A percentile compares a stretch with the other conserved stretches of the same genome.
Evolutionary conservation across 2,329 filamentous ascomycete genomes (phyloP).

Genomic region (Purpureocillium lavendulum): DNA sequence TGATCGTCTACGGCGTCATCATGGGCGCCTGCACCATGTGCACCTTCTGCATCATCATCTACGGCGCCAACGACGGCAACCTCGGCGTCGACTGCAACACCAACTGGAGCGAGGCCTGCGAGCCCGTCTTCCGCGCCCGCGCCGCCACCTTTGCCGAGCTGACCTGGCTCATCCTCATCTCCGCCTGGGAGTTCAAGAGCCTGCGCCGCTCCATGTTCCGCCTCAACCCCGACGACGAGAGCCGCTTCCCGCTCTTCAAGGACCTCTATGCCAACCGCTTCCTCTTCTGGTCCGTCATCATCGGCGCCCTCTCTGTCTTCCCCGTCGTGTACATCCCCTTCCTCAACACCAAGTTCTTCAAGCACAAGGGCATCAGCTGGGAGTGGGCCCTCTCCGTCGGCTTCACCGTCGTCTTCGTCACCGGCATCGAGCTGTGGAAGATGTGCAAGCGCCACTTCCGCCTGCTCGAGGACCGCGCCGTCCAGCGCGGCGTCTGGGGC

Average conservation of each 20-base stretch:
- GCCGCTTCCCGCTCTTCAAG: conserved; percentile 44
- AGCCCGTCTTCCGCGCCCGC: conserved; percentile 58
- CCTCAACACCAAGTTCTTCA: conserved; percentile 63
- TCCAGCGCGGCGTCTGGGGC: conserved; percentile 40
- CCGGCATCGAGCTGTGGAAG: conserved; percentile 66
- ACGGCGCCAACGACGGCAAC: conserved; percentile 44
- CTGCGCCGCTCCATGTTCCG: conserved; percentile 64
- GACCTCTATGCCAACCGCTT: conserved; percentile 65
- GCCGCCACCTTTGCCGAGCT: conserved; percentile 66
- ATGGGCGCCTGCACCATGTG: conserved; percentile 62
- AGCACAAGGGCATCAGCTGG: conserved; percentile 64
- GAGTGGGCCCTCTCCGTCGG: conserved; percentile 65
- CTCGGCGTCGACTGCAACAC: conserved; percentile 59
- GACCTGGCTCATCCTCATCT: conserved; percentile 65
- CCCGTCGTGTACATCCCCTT: conserved; percentile 65
- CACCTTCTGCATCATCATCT: conserved; percentile 58
- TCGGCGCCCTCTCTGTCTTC: conserved; percentile 55
- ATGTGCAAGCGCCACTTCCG: conserved; percentile 50
- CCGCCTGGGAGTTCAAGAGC: conserved; percentile 72
- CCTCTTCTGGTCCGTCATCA: conserved; percentile 57
- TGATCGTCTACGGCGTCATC: conserved; percentile 69
- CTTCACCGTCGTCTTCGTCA: conserved; percentile 55
- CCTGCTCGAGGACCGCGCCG: conserved; percentile 43
- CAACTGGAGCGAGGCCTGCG: conserved; percentile 44
- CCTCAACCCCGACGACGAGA: conserved; percentile 46